These are phyloP conservation scores for Osmanthus fragrans DNA, from an alignment of 257 asterid species.

Conservation along the genomic window DNA sequence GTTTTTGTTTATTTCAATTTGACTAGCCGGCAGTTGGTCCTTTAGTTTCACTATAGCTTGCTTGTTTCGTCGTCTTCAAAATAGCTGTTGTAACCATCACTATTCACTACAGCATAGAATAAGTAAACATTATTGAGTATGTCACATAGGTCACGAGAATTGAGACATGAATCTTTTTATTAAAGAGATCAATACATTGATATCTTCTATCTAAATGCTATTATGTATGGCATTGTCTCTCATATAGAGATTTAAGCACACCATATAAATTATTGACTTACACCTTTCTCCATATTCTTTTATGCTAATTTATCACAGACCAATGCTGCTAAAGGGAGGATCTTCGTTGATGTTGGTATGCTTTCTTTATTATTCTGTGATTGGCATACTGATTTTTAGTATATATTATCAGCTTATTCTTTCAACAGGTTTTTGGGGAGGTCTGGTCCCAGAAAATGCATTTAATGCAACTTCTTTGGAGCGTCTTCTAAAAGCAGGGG, in stretches of 20 bases:
- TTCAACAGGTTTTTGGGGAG: slow-evolving; percentile 95
- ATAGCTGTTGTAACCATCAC: not conserved
- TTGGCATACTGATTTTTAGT: slow-evolving; percentile 9
- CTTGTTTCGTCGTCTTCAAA: not conserved
- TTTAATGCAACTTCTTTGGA: slow-evolving; percentile 65
- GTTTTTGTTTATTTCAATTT: slow-evolving; percentile 5
- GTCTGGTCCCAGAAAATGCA: slow-evolving; percentile 96
- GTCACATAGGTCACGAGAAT: not conserved
- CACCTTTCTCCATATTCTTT: not conserved
- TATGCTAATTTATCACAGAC: slow-evolving; percentile 44
- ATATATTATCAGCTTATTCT: slow-evolving; percentile 5
- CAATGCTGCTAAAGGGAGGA: slow-evolving; percentile 77
- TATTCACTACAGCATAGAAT: not conserved
- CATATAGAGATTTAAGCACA: not conserved
- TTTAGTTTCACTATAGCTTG: slow-evolving; percentile 1
- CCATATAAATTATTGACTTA: slow-evolving; percentile 13
- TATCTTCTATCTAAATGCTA: not conserved
- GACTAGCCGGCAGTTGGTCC: not conserved
- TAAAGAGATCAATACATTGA: not conserved
- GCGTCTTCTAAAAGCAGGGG: slow-evolving; percentile 90
- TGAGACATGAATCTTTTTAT: not conserved
- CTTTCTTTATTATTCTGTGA: slow-evolving; percentile 4
- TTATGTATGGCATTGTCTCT: not conserved
- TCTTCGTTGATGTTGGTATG: slow-evolving; percentile 92
- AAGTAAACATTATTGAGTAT: not conserved